Base-by-base conservation (phyloP, 2,329 filamentous ascomycete species). In the Pseudopithomyces chartarum region DNA sequence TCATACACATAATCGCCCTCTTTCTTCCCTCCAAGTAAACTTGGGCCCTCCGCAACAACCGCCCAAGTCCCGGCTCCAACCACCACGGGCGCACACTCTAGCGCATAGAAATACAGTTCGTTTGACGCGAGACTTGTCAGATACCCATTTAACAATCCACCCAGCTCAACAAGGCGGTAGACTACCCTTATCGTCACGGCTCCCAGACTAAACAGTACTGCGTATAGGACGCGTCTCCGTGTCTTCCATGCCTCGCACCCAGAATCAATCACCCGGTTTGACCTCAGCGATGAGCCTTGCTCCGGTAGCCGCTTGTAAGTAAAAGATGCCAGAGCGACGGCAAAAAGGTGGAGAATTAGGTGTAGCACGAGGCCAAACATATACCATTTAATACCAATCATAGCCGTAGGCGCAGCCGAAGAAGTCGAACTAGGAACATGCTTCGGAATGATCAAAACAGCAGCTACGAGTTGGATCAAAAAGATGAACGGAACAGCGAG, bases 51-150 rank as follows among this genome's bases (percentile, higher is more conserved):
- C 4, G 26, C 22, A 6, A 50, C 47, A 40, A 50, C 7, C 13
- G 19, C 15, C 49, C 54, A 56, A 17, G 49, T 15, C 22, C 43
- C 49, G 5, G 53, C 6, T 19, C 49, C 54, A 42, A 22, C 23
- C 29, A 56, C 43, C 12, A 49, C 36, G 5, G 54, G 49, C 15
- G 43, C 22, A 42, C 54, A 56, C 26, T 56, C 54, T 4, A 56
- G 12, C 6, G 54, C 26, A 15, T 56, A 56, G 26, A 53, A 56
- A 29, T 48, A 56, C 3, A 56, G 34, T 17, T 56, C 54, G 40
- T 48, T 52, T 8, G 52, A 49, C n/a, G 42, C 42, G 17, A 53
- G 19, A 2, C 47, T n/a, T 6, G 32, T 20, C n/a, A 56, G 13
- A 6, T 48, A 20, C 3, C 54, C 54, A 23, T 42, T 48, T 11